These are phyloP conservation scores for Nicotiana benthamiana DNA, from an alignment of 257 asterid genomes.

Conservation along the genomic window DNA sequence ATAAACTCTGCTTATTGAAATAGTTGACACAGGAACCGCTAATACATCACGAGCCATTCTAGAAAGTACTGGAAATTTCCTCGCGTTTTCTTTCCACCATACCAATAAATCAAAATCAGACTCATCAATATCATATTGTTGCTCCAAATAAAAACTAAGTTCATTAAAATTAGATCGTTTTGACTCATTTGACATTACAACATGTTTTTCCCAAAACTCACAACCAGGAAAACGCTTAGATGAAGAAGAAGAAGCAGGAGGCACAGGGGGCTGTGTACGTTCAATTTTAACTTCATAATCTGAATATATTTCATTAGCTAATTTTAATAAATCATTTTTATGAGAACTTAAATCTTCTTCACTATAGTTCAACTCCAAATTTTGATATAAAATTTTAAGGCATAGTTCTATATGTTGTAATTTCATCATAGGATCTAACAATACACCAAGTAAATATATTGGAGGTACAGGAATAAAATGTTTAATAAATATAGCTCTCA, in stretches of 20 bases:
- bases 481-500: background rate
- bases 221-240: conserved; percentile 3
- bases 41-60: background rate
- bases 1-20: background rate
- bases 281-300: background rate
- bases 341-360: background rate
- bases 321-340: background rate
- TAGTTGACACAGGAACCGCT: background rate
- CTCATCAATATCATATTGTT: background rate
- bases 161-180: background rate
- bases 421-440: background rate
- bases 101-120: background rate
- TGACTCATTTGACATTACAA: background rate
- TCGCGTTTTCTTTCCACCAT: background rate
- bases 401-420: background rate
- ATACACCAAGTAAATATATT: background rate
- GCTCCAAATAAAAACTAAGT: background rate
- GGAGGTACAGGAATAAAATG: background rate
- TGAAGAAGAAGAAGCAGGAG: background rate
- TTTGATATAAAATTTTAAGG: background rate
- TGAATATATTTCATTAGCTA: background rate
- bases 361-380: background rate
- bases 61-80: background rate
- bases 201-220: background rate
- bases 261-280: background rate